Evolutionary conservation across 2,329 filamentous ascomycete genomes (phyloP), one percentile per base, ranked within the genome.

Genomic region (Phyllosticta paracitricarpa): DNA sequence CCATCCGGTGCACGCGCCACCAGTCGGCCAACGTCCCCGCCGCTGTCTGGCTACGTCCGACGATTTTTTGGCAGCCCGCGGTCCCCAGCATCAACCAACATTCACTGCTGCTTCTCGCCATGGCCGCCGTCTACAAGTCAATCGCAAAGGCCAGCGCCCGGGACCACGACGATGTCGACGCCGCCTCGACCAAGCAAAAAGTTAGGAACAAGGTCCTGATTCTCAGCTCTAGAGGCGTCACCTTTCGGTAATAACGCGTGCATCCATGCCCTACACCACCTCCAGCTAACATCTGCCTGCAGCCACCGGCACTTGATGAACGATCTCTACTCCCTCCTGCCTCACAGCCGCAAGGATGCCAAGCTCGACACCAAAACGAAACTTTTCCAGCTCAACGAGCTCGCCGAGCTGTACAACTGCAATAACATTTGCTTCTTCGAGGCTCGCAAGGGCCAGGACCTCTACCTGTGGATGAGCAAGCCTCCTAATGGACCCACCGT

Each of bases 311-410:
- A 99, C 77, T 81, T 99, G 53, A 82, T 99, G 64, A 89, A 92
- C 70, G 94, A 99, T 71, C 81, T 99, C 56, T 85, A 91, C 62
- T 83, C 88, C 30, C 86, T 99, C 75, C 86, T 99, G 66, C 94
- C 94, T 2, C 94, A 99, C 74, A 87, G 87, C 66, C 86, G 91
- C 71, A 96, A 96, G 78, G 94, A 99, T 73, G 91, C 89, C 68
- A 99, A 99, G 77, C 89, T 97, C 66, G 94, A 99, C 75, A 94
- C 91, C 59, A 97, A 97, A 78, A 92, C 89, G 48, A 91, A 94
- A 79, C 82, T 91, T 24, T 73, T 75, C 63, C 72, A 75, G 65
- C 66, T 76, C 51, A 76, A 76, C 62, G 74, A 76, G 63, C 68
- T 76, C 53, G 73, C 73, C 40, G 84, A 88, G 70, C 82, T 96